These are phyloP conservation scores for Lunasporangiospora selenospora DNA, from an alignment of 192 early-diverging fungal species.

Conservation along the genomic window DNA sequence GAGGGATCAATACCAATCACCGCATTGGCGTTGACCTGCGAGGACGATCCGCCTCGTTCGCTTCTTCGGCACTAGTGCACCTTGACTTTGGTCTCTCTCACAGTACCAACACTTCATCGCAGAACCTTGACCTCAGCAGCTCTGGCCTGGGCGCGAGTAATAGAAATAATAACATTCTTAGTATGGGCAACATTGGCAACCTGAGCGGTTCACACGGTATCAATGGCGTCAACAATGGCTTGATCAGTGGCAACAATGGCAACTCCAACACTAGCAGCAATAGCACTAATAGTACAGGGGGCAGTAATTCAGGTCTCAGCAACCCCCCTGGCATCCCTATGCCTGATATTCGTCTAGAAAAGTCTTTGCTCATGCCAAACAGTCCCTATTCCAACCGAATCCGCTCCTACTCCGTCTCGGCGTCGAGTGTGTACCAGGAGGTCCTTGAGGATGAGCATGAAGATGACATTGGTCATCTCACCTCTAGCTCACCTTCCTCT, in stretches of 20 bases:
- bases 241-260: neutral
- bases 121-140: slow-evolving; percentile 17
- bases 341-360: slow-evolving; percentile 51
- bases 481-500: slow-evolving; percentile 39
- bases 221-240: neutral
- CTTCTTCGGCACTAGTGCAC: slow-evolving; percentile 38
- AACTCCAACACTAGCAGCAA: slow-evolving; percentile 1
- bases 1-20: slow-evolving; percentile 8
- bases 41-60: slow-evolving; percentile 45
- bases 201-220: neutral
- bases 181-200: slow-evolving; percentile 11
- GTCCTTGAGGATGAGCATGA: slow-evolving; percentile 46
- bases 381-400: slow-evolving; percentile 51
- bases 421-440: slow-evolving; percentile 50
- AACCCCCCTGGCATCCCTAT: slow-evolving; percentile 15
- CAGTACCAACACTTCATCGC: slow-evolving; percentile 8
- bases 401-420: slow-evolving; percentile 55
- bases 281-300: neutral
- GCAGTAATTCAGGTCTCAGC: no score
- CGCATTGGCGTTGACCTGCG: slow-evolving; percentile 40
- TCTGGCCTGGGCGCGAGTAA: slow-evolving; percentile 7
- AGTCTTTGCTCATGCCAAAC: slow-evolving; percentile 30
- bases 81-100: slow-evolving; percentile 16
- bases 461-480: slow-evolving; percentile 41
- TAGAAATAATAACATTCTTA: neutral